A percentile compares a stretch with the other conserved stretches of the same genome.
Evolutionary conservation across 2,329 filamentous ascomycete genomes (phyloP).

Genomic region (Aureobasidium zeae): DNA sequence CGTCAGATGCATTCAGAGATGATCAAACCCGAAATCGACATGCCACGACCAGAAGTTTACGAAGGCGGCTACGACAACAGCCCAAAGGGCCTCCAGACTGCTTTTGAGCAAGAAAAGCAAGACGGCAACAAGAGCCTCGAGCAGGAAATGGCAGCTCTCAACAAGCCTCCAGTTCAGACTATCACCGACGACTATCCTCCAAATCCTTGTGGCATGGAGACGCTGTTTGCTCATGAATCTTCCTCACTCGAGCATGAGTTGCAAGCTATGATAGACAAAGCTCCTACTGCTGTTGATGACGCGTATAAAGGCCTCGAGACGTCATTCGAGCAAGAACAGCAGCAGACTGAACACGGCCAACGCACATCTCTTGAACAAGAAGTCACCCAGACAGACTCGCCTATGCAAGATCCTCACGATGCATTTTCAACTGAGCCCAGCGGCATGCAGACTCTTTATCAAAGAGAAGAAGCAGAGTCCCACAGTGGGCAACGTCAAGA

Average conservation of each 20-base stretch:
- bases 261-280: slow-evolving; percentile 6
- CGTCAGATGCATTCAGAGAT: slow-evolving; percentile 6
- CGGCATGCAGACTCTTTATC: slow-evolving; percentile 17
- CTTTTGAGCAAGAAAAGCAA: slow-evolving; percentile 9
- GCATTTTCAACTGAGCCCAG: slow-evolving; percentile 15
- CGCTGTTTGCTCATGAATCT: slow-evolving; percentile 38
- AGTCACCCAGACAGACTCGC: not conserved
- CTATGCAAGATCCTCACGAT: not conserved
- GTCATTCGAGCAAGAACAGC: slow-evolving; percentile 14
- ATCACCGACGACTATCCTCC: slow-evolving; percentile 14
- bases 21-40: not conserved
- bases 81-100: slow-evolving; percentile 9
- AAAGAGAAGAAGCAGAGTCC: slow-evolving; percentile 4
- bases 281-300: slow-evolving; percentile 3
- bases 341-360: not conserved
- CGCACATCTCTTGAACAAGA: slow-evolving; percentile 13
- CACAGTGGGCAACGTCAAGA: not conserved
- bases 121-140: slow-evolving; percentile 17
- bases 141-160: slow-evolving; percentile 16
- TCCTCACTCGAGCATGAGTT: slow-evolving; percentile 19
- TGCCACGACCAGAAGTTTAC: slow-evolving; percentile 7
- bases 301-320: slow-evolving; percentile 16
- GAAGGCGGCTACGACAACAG: slow-evolving; percentile 7
- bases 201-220: slow-evolving; percentile 40
- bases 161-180: not conserved